Percentiles rank a stretch among this genome's conserved stretches.
Conservation (phyloP, 2,329 filamentous ascomycete species). For the Albophoma yamanashiensis region DNA sequence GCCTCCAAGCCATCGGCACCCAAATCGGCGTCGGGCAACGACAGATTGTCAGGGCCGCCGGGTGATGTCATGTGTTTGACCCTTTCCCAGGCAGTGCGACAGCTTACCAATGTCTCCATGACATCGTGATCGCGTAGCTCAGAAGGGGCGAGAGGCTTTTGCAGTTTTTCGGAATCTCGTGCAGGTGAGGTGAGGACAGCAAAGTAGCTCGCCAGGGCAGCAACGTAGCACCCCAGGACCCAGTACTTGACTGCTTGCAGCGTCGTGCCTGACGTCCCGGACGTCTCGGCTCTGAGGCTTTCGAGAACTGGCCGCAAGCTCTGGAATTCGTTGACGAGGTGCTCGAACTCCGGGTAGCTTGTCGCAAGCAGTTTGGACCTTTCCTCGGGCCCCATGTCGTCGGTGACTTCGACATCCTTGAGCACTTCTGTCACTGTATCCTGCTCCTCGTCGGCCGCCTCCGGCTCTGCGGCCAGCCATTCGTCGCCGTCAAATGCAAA, state of each 20-base stretch:
- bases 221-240: conserved; percentile 76
- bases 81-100: conserved; percentile 68
- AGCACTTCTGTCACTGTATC: conserved; percentile 77
- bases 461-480: conserved; percentile 55
- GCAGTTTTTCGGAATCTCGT: conserved; percentile 41
- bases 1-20: conserved; percentile 6
- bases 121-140: conserved; percentile 82
- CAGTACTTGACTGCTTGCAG: conserved; percentile 64
- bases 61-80: conserved; percentile 54
- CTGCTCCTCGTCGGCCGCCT: conserved; percentile 36
- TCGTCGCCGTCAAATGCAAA: conserved; percentile 88
- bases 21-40: conserved; percentile 11
- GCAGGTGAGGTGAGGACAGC: conserved; percentile 78
- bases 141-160: conserved; percentile 58
- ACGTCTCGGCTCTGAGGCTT: conserved; percentile 46
- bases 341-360: conserved; percentile 87
- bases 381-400: conserved; percentile 68
- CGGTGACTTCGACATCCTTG: conserved; percentile 70
- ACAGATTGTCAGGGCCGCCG: conserved; percentile 25
- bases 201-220: conserved; percentile 86
- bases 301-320: conserved; percentile 57
- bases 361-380: conserved; percentile 63
- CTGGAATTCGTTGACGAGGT: conserved; percentile 69
- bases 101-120: conserved; percentile 75
- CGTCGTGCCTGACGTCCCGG: conserved; percentile 38